phyloP scores from a whole-genome alignment of 768 basidiomycete genomes.

The Naganishia vishniacii region DNA sequence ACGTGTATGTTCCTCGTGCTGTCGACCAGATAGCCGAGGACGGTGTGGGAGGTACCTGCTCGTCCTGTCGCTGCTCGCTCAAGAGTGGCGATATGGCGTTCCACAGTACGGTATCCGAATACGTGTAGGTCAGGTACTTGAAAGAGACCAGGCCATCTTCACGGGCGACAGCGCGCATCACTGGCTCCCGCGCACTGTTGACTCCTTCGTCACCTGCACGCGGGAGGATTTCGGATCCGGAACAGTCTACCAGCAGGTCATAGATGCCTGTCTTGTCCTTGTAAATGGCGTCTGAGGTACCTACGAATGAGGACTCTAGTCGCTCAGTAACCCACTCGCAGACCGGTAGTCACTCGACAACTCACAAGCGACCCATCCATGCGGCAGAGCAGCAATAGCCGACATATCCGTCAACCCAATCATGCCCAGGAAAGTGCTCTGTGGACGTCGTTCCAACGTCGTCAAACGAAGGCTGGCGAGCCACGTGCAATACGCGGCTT shows the following conservation, averaged over 20 bases:
- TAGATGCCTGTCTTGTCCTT: slow-evolving; percentile 36
- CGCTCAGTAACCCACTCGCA: not conserved
- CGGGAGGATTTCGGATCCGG: slow-evolving; percentile 1
- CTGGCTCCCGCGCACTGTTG: not conserved
- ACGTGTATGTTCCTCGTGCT: slow-evolving; percentile 35
- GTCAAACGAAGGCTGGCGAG: slow-evolving; percentile 31
- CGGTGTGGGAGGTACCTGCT: not conserved
- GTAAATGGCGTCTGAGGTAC: slow-evolving; percentile 45
- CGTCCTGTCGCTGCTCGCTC: not conserved
- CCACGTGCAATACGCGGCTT: slow-evolving; percentile 43
- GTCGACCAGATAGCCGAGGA: slow-evolving; percentile 21
- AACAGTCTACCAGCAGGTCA: slow-evolving; percentile 46
- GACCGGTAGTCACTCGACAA: not conserved
- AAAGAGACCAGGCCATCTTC: slow-evolving; percentile 15
- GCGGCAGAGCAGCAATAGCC: slow-evolving; percentile 31
- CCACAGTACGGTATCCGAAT: slow-evolving; percentile 41
- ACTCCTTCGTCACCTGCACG: not conserved
- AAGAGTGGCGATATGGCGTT: slow-evolving; percentile 29
- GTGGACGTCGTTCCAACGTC: slow-evolving; percentile 17
- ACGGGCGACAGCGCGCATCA: slow-evolving; percentile 10
- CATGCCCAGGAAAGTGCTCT: slow-evolving; percentile 33
- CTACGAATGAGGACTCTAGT: slow-evolving; percentile 21
- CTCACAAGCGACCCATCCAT: slow-evolving; percentile 47
- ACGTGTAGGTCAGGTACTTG: slow-evolving; percentile 34
- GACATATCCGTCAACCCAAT: slow-evolving; percentile 43